These are phyloP conservation scores for Passiflora organensis DNA, from an alignment of 345 rosid genomes.

Conservation along the genomic window DNA sequence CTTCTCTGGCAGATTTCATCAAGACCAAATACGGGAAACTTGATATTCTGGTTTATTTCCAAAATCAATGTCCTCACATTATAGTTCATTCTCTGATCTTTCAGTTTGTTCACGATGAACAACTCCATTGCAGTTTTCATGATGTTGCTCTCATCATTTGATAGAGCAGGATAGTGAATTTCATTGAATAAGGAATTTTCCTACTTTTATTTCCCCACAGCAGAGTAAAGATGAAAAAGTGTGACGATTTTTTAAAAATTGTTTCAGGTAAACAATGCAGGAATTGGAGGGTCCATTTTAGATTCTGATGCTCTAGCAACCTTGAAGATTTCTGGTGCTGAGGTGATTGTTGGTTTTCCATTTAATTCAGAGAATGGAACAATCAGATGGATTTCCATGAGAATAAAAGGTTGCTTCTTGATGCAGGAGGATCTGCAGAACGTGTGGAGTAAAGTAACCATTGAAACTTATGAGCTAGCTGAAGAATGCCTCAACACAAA, in stretches of 20 bases:
- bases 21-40: conserved; percentile 14
- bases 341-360: not conserved
- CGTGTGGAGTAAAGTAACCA: not conserved
- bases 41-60: conserved; percentile 10
- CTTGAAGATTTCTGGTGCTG: conserved; percentile 10
- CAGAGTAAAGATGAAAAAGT: no score
- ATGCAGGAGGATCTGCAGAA: not conserved
- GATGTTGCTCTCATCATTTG: not conserved
- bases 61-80: no score
- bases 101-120: no score
- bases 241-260: not conserved
- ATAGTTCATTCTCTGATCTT: no score
- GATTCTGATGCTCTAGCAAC: conserved; percentile 16
- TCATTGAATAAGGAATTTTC: no score
- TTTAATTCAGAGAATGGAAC: not conserved
- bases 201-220: no score
- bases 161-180: no score
- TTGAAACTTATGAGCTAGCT: not conserved
- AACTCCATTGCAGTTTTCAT: not conserved
- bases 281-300: conserved; percentile 12
- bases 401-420: not conserved
- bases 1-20: conserved; percentile 5
- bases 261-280: conserved; percentile 48
- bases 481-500: conserved; percentile 8
- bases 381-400: not conserved